Base-by-base conservation (phyloP, 2,329 filamentous ascomycete species). In the Fusarium mangiferae region DNA sequence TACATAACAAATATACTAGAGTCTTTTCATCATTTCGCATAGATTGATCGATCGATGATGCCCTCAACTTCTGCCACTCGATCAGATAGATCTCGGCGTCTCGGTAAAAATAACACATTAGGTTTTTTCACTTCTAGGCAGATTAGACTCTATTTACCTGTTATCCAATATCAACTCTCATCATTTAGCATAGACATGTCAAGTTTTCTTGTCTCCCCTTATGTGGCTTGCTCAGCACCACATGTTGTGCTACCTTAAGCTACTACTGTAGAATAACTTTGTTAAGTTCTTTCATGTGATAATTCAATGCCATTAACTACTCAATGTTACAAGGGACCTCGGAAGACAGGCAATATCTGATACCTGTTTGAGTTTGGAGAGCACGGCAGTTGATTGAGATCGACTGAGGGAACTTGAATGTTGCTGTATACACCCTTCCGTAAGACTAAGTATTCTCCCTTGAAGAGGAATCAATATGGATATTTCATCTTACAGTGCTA, bases 351-450 rank as follows among this genome's bases (percentile, higher is more conserved):
- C 24, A 41, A 30, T 42, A 55, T 55, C 11, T 42, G 24, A 30
- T 42, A 10, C 14, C 10, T 1, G 45, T 28, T 30, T 42, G 24
- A 55, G 36, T 28, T 55, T 55, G 35, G 36, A 42, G 18, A 55
- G 15, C 36, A 55, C 51, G 51, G 51, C 51, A 55, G 36, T 55
- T 55, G 51, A 41, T 55, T 55, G 18, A 28, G 51, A 41, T 55
- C 12, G 24, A 55, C 51, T 18, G 7, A 28, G 35, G 3, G 24
- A n/a, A 18, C 11, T 18, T n/a, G 6, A 12, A 22, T 52, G 10
- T 26, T 20, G 20, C 24, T 55, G 36, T 55, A 14, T 28, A 41
- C 18, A 30, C 51, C 51, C 51, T n/a, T 41, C 36, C 51, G 35
- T 41, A 18, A 28, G 35, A 30, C 24, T 39, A 41, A 30, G 0